A percentile compares a stretch with the other conserved stretches of the same genome.
Conservation (phyloP, 495 filamentous ascomycete genomes). For the Penicillium malachiteum region DNA sequence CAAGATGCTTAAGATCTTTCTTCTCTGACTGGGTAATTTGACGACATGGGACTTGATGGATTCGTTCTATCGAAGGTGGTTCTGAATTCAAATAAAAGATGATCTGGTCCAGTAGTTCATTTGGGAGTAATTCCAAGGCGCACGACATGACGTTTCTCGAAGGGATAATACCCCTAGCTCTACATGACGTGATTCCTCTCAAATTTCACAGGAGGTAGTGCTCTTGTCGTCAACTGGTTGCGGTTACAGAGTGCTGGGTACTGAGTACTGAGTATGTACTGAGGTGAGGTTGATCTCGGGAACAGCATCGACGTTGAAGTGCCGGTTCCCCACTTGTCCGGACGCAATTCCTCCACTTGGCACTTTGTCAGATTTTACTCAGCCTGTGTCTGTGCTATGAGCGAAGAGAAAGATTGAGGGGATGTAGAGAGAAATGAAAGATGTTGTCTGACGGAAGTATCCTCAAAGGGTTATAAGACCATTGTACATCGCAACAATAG, state of each 20-base stretch:
- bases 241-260: not conserved
- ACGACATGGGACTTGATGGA: constrained; percentile 26
- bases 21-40: constrained; percentile 21
- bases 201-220: not conserved
- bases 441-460: too few species aligned
- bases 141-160: constrained; percentile 17
- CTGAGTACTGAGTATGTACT: not conserved
- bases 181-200: constrained; percentile 1
- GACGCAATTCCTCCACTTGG: constrained; percentile 14
- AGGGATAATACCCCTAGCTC: not conserved
- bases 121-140: constrained; percentile 30
- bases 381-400: constrained; percentile 7
- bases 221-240: not conserved
- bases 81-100: constrained; percentile 26
- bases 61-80: constrained; percentile 27
- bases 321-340: constrained; percentile 21
- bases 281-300: constrained; percentile 14
- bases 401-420: not conserved
- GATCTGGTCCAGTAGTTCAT: constrained; percentile 43
- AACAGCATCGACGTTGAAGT: constrained; percentile 17
- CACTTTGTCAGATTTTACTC: constrained; percentile 29
- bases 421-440: not conserved
- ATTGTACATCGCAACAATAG: too few species aligned
- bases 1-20: constrained; percentile 35
- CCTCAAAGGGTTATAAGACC: too few species aligned